phyloP scores from a whole-genome alignment of 1,284 basidiomycete species.

The Ganoderma lingzhi region DNA sequence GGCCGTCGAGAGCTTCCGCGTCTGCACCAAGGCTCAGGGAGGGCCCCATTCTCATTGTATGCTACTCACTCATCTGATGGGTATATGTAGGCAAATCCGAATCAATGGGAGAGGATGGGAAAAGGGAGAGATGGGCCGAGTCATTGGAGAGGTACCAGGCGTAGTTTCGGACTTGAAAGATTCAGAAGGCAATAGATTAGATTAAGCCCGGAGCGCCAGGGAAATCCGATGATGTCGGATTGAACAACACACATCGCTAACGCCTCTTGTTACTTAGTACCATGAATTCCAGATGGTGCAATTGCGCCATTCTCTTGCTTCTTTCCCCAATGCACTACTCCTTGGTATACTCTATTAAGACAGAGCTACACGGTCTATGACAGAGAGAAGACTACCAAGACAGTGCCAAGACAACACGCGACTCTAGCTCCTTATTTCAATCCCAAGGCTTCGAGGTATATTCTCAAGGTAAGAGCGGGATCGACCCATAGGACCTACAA shows the following conservation, averaged over 20 bases:
- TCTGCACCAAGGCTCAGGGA: slow-evolving; percentile 34
- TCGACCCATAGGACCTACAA: slow-evolving; percentile 3
- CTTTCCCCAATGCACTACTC: neutral
- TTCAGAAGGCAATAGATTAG: slow-evolving; percentile 18
- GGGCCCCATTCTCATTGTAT: neutral
- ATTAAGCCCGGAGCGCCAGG: slow-evolving; percentile 11
- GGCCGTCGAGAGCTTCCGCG: slow-evolving; percentile 63
- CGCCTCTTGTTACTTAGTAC: too few relatives aligned
- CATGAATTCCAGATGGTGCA: neutral
- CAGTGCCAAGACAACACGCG: neutral
- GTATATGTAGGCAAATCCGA: neutral
- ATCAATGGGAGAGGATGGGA: neutral
- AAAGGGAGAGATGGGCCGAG: slow-evolving; percentile 13
- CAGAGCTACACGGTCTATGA: neutral
- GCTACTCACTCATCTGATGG: slow-evolving; percentile 29
- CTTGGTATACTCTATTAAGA: neutral
- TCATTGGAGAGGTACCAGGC: slow-evolving; percentile 15
- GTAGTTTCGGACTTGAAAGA: slow-evolving; percentile 12
- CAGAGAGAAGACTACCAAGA: neutral
- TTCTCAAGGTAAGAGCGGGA: neutral
- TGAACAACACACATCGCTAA: neutral
- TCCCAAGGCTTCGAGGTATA: neutral
- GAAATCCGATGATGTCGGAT: neutral
- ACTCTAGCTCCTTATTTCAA: neutral
- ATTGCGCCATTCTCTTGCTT: neutral